phyloP scores from a whole-genome alignment of 805 yeast species.

The Barnettozyma sucrosica region DNA sequence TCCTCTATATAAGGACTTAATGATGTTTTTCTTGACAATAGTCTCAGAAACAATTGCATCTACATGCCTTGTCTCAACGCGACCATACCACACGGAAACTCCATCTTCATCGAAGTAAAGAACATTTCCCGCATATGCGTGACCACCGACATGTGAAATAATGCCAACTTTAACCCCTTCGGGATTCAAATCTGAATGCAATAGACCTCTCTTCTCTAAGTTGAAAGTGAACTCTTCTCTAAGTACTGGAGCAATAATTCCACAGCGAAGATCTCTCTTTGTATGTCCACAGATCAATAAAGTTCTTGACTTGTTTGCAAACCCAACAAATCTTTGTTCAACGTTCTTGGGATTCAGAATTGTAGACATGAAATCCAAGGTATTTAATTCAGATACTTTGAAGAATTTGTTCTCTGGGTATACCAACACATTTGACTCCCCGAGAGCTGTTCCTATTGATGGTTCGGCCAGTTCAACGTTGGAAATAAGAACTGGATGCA shows the following conservation, averaged over 20 bases:
- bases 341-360: constrained; percentile 33
- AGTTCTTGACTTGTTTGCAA: constrained; percentile 18
- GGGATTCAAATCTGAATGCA: constrained; percentile 21
- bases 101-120: constrained; percentile 45
- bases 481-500: constrained; percentile 46
- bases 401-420: constrained; percentile 50
- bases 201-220: constrained; percentile 30
- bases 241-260: constrained; percentile 55
- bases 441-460: not conserved
- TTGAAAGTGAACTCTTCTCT: constrained; percentile 43
- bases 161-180: constrained; percentile 41
- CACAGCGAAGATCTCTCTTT: constrained; percentile 61
- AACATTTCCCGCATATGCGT: constrained; percentile 79
- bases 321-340: constrained; percentile 6
- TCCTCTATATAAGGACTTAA: constrained; percentile 56
- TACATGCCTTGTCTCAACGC: constrained; percentile 61
- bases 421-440: constrained; percentile 30
- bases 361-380: constrained; percentile 34
- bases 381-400: constrained; percentile 7
- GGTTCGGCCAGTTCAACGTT: constrained; percentile 32
- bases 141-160: constrained; percentile 81
- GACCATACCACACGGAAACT: constrained; percentile 61
- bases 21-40: constrained; percentile 40
- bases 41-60: constrained; percentile 59
- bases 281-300: constrained; percentile 64